phyloP scores from a whole-genome alignment of 257 asterid species.

The Avicennia marina region DNA sequence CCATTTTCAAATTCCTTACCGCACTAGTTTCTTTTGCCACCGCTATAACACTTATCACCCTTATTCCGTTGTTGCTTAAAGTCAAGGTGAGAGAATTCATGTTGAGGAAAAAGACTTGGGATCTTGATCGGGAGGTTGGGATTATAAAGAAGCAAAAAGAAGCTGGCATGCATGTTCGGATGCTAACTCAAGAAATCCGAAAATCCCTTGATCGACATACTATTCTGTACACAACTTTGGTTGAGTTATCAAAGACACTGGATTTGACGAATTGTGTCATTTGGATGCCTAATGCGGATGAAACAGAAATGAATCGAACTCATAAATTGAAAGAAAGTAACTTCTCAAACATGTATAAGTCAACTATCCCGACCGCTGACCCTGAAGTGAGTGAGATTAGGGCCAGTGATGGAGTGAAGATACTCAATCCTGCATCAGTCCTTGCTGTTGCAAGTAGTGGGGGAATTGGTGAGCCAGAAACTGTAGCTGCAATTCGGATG shows the following conservation, averaged over 20 bases:
- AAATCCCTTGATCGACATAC: slow-evolving; percentile 91
- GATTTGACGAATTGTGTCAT: slow-evolving; percentile 76
- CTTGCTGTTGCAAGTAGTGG: slow-evolving; percentile 76
- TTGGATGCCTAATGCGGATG: slow-evolving; percentile 84
- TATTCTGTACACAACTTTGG: slow-evolving; percentile 73
- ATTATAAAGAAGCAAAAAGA: slow-evolving; percentile 63
- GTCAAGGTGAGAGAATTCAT: slow-evolving; percentile 74
- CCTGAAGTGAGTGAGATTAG: slow-evolving; percentile 64
- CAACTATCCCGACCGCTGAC: slow-evolving; percentile 43
- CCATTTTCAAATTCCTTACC: slow-evolving; percentile 73
- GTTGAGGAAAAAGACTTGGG: slow-evolving; percentile 76
- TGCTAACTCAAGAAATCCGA: slow-evolving; percentile 92
- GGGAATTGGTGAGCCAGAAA: slow-evolving; percentile 47
- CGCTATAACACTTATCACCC: slow-evolving; percentile 67
- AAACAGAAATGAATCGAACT: slow-evolving; percentile 66
- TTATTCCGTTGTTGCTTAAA: slow-evolving; percentile 76
- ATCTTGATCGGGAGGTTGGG: slow-evolving; percentile 83
- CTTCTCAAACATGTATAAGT: slow-evolving; percentile 23
- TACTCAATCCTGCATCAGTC: slow-evolving; percentile 53
- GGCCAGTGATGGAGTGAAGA: slow-evolving; percentile 49
- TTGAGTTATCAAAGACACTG: slow-evolving; percentile 78
- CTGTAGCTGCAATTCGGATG: slow-evolving; percentile 91
- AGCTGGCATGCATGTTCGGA: slow-evolving; percentile 79
- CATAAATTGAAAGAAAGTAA: slow-evolving; percentile 54
- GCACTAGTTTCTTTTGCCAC: slow-evolving; percentile 87